Conservation (phyloP, 108 stramenopile genomes). For the Cyclotella cryptica region DNA sequence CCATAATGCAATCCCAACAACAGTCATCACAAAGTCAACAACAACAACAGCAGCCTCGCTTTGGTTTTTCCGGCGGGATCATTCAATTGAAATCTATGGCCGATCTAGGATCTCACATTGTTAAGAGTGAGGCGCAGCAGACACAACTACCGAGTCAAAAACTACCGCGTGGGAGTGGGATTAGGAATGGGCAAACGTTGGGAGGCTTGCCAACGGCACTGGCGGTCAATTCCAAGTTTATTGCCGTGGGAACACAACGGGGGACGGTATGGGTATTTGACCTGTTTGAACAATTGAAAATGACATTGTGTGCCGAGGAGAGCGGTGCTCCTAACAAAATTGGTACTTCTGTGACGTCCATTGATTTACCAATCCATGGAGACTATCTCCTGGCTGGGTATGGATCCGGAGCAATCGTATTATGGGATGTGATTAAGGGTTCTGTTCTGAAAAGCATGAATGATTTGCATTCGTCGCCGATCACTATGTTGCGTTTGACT, state of each 20-base stretch:
- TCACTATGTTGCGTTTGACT: constrained; percentile 69
- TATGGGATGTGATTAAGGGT: constrained; percentile 89
- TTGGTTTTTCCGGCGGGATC: constrained; percentile 67
- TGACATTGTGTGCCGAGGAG: constrained; percentile 50
- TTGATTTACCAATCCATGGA: constrained; percentile 77
- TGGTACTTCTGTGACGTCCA: constrained; percentile 63
- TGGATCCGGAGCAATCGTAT: constrained; percentile 66
- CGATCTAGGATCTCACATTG: constrained; percentile 6
- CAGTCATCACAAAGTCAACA: constrained; percentile 21
- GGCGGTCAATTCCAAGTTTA: constrained; percentile 86
- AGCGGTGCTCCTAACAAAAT: neutral
- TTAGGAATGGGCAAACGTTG: neutral
- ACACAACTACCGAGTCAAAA: neutral
- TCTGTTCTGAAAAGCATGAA: constrained; percentile 52
- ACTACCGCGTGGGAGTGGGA: neutral
- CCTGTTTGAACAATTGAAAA: constrained; percentile 86
- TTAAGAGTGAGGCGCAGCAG: constrained; percentile 19
- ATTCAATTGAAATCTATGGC: constrained; percentile 40
- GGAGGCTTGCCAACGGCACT: constrained; percentile 77
- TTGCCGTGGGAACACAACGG: constrained; percentile 85
- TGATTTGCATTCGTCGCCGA: constrained; percentile 66
- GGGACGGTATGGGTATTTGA: constrained; percentile 85
- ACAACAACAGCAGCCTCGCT: constrained; percentile 39
- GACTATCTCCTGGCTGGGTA: constrained; percentile 82
- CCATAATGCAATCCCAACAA: constrained; percentile 1